Evolutionary conservation across 2,329 filamentous ascomycete species (phyloP).

Genomic region (Microcyclosporella mali): DNA sequence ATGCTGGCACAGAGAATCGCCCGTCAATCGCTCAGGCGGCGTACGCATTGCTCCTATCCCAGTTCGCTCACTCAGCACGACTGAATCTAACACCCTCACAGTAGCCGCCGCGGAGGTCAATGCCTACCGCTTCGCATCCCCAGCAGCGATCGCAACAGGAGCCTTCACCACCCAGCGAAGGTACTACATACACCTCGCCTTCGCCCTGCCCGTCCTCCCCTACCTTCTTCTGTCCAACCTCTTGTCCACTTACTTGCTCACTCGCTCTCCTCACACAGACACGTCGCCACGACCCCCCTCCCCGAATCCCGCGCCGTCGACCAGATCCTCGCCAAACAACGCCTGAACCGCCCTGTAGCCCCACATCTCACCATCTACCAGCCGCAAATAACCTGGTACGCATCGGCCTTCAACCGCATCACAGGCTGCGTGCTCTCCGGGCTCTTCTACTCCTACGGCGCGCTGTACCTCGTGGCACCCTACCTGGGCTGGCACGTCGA

Average conservation of each 20-base stretch:
- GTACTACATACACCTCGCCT: slow-evolving; percentile 27
- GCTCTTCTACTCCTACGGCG: slow-evolving; percentile 70
- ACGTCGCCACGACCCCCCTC: slow-evolving; percentile 54
- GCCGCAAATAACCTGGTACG: slow-evolving; percentile 78
- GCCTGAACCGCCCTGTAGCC: slow-evolving; percentile 70
- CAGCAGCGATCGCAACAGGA: slow-evolving; percentile 37
- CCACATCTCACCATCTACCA: slow-evolving; percentile 85
- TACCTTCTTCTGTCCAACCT: neutral
- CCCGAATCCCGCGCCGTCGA: slow-evolving; percentile 47
- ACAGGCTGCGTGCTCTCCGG: slow-evolving; percentile 70
- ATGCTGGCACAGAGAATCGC: slow-evolving; percentile 42
- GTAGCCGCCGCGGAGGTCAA: slow-evolving; percentile 41
- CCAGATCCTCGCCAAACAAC: slow-evolving; percentile 72
- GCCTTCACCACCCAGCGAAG: slow-evolving; percentile 41
- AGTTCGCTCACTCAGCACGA: neutral
- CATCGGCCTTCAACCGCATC: slow-evolving; percentile 71
- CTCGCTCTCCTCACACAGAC: slow-evolving; percentile 20
- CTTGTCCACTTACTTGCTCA: neutral
- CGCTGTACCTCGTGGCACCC: slow-evolving; percentile 75
- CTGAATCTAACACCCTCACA: slow-evolving; percentile 25
- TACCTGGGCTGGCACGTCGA: slow-evolving; percentile 66
- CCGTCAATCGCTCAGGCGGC: slow-evolving; percentile 38
- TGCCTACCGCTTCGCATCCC: slow-evolving; percentile 41
- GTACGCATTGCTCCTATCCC: slow-evolving; percentile 11
- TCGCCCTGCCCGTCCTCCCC: neutral